A percentile compares a stretch with the other conserved stretches of the same genome.
phyloP scores from a whole-genome alignment of 805 yeast genomes.

The Tetrapisispora pingtungensis region DNA sequence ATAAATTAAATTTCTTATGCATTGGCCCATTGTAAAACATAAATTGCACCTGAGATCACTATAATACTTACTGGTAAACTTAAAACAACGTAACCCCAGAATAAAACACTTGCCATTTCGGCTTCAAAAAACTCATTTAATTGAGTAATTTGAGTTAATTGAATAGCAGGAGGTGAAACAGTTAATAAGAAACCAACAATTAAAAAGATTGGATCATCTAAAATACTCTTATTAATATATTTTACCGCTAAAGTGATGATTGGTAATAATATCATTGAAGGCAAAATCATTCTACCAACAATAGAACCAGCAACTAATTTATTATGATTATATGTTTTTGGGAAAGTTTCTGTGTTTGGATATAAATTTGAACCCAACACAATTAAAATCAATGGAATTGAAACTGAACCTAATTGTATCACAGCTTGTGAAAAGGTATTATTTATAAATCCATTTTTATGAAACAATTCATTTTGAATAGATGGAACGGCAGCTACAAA shows the following conservation, averaged over 20 bases:
- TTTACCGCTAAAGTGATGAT: constrained; percentile 55
- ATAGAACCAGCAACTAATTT: constrained; percentile 59
- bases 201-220: constrained; percentile 74
- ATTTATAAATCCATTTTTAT: constrained; percentile 48
- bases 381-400: constrained; percentile 66
- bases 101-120: constrained; percentile 74
- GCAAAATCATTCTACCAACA: constrained; percentile 67
- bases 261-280: constrained; percentile 59
- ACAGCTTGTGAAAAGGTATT: constrained; percentile 58
- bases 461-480: constrained; percentile 48
- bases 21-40: constrained; percentile 35
- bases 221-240: constrained; percentile 51
- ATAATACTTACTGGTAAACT: constrained; percentile 68
- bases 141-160: constrained; percentile 71
- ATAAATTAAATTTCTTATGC: background rate
- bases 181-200: constrained; percentile 68
- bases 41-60: constrained; percentile 57
- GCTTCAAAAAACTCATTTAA: constrained; percentile 64
- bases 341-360: constrained; percentile 59
- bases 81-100: constrained; percentile 72
- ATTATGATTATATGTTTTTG: constrained; percentile 51
- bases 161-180: constrained; percentile 77
- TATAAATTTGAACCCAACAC: constrained; percentile 71
- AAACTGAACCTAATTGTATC: constrained; percentile 58
- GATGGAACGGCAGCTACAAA: constrained; percentile 58